phyloP scores from a whole-genome alignment of 495 filamentous ascomycete genomes.

The Penicillium nucicola region DNA sequence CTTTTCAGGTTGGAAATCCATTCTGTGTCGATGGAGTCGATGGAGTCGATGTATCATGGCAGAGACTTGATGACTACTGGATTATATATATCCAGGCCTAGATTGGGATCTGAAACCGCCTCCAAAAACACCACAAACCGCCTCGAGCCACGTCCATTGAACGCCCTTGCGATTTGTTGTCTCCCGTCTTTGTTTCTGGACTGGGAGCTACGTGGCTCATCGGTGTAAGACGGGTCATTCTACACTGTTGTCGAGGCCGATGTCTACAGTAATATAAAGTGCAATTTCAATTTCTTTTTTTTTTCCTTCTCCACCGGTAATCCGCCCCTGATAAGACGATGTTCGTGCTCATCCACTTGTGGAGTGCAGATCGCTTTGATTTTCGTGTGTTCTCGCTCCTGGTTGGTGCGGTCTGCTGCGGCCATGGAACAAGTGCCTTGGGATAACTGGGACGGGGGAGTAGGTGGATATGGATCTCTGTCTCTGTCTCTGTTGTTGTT shows the following conservation, averaged over 20 bases:
- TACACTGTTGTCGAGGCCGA: no score
- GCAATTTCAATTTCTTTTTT: no score
- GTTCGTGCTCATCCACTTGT: not conserved
- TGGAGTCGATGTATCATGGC: no score
- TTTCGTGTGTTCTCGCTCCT: not conserved
- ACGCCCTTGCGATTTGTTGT: no score
- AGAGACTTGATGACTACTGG: no score
- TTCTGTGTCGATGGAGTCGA: no score
- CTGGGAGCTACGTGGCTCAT: no score
- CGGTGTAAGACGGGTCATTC: no score
- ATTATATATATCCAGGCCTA: constrained; percentile 6
- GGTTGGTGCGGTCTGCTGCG: not conserved
- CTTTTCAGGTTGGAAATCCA: no score
- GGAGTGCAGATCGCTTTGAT: constrained; percentile 1
- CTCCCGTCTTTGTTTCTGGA: not conserved
- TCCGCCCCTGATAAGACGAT: not conserved
- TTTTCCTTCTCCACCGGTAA: not conserved
- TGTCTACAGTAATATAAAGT: no score
- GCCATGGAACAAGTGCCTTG: no score
- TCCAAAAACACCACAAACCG: constrained; percentile 12
- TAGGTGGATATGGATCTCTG: constrained; percentile 16
- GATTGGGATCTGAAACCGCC: constrained; percentile 13
- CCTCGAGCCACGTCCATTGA: constrained; percentile 10
- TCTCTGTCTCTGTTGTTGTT: not conserved
- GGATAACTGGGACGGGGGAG: constrained; percentile 1